Percentiles rank a stretch among this genome's conserved stretches.
Conservation (phyloP, 1,139 yeast species). For the Candida tetrigidarum region DNA sequence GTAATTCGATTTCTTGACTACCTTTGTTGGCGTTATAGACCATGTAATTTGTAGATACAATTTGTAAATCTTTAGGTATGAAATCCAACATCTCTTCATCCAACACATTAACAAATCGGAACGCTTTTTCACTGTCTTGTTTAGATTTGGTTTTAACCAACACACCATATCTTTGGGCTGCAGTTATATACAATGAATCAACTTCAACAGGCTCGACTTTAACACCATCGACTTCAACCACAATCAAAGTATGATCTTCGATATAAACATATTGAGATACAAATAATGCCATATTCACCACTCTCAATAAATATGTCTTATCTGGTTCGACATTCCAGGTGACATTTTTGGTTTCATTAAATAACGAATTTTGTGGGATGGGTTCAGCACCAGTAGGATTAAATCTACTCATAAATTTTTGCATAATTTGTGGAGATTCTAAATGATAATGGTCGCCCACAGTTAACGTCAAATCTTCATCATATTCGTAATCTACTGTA, state of each 20-base stretch:
- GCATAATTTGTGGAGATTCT: constrained; percentile 53
- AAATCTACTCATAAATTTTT: constrained; percentile 63
- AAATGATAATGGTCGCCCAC: constrained; percentile 88
- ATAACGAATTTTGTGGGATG: constrained; percentile 75
- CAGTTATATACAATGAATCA: constrained; percentile 63
- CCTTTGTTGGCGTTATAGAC: constrained; percentile 57
- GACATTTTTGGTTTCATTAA: constrained; percentile 77
- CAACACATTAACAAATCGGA: constrained; percentile 74
- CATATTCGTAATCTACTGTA: constrained; percentile 57
- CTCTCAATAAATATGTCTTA: constrained; percentile 77
- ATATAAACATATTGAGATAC: constrained; percentile 84
- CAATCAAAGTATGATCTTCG: constrained; percentile 81
- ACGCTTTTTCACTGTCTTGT: constrained; percentile 57
- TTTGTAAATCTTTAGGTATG: constrained; percentile 60
- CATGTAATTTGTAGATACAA: constrained; percentile 76
- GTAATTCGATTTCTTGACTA: constrained; percentile 47
- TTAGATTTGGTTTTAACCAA: constrained; percentile 64
- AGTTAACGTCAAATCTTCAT: constrained; percentile 72
- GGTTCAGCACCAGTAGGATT: constrained; percentile 99
- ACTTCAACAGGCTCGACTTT: constrained; percentile 69
- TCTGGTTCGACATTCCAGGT: constrained; percentile 77
- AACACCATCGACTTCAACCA: constrained; percentile 85
- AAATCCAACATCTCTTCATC: constrained; percentile 83
- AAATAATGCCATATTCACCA: constrained; percentile 85
- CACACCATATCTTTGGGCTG: constrained; percentile 80